Evolutionary conservation across 306 rosid genomes (phyloP).

Genomic region (Gleditsia sinensis): DNA sequence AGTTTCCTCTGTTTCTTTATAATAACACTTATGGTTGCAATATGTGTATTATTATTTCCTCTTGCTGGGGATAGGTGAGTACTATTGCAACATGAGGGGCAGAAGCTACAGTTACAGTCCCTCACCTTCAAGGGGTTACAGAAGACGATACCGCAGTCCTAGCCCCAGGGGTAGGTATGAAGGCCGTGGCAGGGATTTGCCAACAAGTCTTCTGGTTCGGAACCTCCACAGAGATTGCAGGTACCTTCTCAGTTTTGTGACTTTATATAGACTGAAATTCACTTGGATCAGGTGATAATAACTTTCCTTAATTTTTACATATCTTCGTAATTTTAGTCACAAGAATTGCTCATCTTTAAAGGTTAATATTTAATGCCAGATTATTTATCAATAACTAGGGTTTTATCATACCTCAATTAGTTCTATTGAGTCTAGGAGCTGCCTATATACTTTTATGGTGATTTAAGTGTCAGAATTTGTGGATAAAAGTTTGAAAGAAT

Average conservation of each 20-base stretch:
- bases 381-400: background rate
- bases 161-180: slow-evolving; percentile 63
- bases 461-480: background rate
- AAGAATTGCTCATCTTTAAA: background rate
- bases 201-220: slow-evolving; percentile 83
- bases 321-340: background rate
- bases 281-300: background rate
- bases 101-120: slow-evolving; percentile 88
- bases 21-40: background rate
- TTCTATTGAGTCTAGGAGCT: background rate
- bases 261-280: background rate
- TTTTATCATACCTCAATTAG: background rate
- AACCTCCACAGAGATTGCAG: slow-evolving; percentile 79
- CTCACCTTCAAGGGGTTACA: slow-evolving; percentile 68
- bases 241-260: slow-evolving; percentile 22
- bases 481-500: background rate
- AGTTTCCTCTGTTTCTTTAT: background rate
- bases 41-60: background rate
- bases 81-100: slow-evolving; percentile 60
- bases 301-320: background rate
- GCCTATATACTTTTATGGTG: background rate
- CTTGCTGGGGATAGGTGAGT: slow-evolving; percentile 29
- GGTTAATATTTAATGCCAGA: background rate
- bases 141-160: slow-evolving; percentile 63
- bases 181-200: slow-evolving; percentile 62